Evolutionary conservation across 257 asterid genomes (phyloP), one percentile per base, ranked within the genome.

Genomic region (Solanum okadae): DNA sequence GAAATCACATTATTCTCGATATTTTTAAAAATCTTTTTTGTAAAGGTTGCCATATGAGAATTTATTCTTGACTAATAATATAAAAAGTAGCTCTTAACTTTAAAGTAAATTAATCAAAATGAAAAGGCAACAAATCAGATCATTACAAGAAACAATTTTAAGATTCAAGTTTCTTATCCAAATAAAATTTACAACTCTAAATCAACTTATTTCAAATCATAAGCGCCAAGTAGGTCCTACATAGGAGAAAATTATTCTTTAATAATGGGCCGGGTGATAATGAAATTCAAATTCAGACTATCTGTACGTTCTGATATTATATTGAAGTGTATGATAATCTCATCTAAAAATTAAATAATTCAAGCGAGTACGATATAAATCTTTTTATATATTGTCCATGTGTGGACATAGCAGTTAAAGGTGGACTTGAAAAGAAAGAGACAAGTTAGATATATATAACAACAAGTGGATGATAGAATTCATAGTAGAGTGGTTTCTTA

Each of bases 401-500:
- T 15, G 23, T 70, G 38, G 2, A 31, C 40, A 71, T 33, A 31
- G n/a, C 40, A 56, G 2, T 71, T 31, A 71, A 31, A 71, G 13
- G 40, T 31, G 27, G 44, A 44, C 22, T 40, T 1, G 7, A 10
- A 31, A 16, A 18, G 29, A 35, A 37, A 34, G 20, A 34, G 22
- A 20, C 33, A 31, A 23, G 71, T 40, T 72, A 29, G n/a, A 31
- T 59, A 59, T 22, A 23, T 3, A 25, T 70, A 14, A 42, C 20
- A 22, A 15, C 8, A 15, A 23, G 7, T 68, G 25, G 16, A 20
- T 8, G 34, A 46, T 71, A 8, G 23, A 1, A 78, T 15, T 34
- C 15, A 16, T 46, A 46, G 27, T 84, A 2, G 29, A 72, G 86
- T 88, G 90, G 31, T 46, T 23, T 87, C 90, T 90, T 85, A 90